phyloP scores from a whole-genome alignment of 768 basidiomycete genomes.

The Leccinellum rugosiceps region DNA sequence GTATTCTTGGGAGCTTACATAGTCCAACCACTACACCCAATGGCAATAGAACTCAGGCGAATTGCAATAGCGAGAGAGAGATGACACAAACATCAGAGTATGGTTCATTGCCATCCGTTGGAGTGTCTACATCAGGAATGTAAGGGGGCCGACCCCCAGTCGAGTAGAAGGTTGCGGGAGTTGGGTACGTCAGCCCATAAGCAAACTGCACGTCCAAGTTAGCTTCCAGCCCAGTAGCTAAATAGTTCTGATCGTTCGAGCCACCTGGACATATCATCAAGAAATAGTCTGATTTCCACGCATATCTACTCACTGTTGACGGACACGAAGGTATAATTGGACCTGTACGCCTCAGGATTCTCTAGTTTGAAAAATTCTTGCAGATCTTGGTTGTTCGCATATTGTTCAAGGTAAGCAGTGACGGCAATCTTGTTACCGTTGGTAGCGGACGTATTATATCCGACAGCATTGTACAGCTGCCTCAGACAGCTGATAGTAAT shows the following conservation, averaged over 20 bases:
- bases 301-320: slow-evolving; percentile 45
- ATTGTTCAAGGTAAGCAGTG: slow-evolving; percentile 54
- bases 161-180: slow-evolving; percentile 55
- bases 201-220: slow-evolving; percentile 67
- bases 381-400: slow-evolving; percentile 51
- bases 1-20: slow-evolving; percentile 40
- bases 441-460: slow-evolving; percentile 41
- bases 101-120: slow-evolving; percentile 48
- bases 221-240: slow-evolving; percentile 58
- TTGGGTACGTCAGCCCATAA: slow-evolving; percentile 64
- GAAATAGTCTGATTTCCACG: neutral
- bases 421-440: slow-evolving; percentile 51
- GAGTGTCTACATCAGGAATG: slow-evolving; percentile 41
- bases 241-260: slow-evolving; percentile 52
- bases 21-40: slow-evolving; percentile 56
- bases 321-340: slow-evolving; percentile 51
- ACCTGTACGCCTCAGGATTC: slow-evolving; percentile 45
- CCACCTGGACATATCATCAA: slow-evolving; percentile 45
- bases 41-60: neutral
- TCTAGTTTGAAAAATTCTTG: slow-evolving; percentile 49
- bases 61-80: slow-evolving; percentile 18
- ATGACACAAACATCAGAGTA: slow-evolving; percentile 38
- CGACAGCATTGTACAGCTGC: slow-evolving; percentile 53
- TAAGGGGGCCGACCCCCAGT: slow-evolving; percentile 63
- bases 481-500: slow-evolving; percentile 53